These are phyloP conservation scores for Colletotrichum karsti DNA, from an alignment of 2,329 filamentous ascomycete genomes.

Conservation along the genomic window DNA sequence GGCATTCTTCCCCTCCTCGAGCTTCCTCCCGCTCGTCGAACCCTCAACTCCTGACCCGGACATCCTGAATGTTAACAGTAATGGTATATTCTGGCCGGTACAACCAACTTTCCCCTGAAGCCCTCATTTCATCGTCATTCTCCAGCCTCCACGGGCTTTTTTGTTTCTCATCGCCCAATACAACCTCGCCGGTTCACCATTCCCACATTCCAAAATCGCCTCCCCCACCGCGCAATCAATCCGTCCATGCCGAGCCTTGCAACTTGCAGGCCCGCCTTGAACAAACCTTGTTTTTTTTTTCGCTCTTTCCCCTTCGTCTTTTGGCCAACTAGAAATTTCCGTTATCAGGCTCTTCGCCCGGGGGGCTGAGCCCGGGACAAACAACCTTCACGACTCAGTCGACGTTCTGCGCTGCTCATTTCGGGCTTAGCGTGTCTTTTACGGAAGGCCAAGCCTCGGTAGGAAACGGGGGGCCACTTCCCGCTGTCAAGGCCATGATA, in stretches of 20 bases:
- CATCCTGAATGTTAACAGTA: constrained; percentile 2
- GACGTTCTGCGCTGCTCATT: not conserved
- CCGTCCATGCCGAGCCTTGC: not conserved
- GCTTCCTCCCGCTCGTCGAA: constrained; percentile 5
- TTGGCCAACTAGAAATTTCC: not conserved
- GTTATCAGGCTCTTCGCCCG: not conserved
- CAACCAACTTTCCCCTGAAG: too few species aligned
- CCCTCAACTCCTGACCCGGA: not conserved
- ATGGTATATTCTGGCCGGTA: constrained; percentile 16
- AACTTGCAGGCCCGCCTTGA: not conserved
- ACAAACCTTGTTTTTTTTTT: not conserved
- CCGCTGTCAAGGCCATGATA: not conserved
- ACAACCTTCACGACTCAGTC: constrained; percentile 14
- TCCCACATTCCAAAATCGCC: not conserved
- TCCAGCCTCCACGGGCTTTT: too few species aligned
- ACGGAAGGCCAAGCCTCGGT: not conserved
- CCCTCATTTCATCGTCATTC: too few species aligned
- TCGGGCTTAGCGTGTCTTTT: not conserved
- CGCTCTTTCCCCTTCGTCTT: too few species aligned
- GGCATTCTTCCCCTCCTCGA: not conserved
- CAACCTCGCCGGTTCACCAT: not conserved
- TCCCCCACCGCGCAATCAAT: not conserved
- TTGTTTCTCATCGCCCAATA: not conserved
- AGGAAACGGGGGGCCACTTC: not conserved
- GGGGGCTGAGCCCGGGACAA: constrained; percentile 5